Base-by-base conservation (phyloP, 163 green algal genomes). In the Smithsoniella earleae region DNA sequence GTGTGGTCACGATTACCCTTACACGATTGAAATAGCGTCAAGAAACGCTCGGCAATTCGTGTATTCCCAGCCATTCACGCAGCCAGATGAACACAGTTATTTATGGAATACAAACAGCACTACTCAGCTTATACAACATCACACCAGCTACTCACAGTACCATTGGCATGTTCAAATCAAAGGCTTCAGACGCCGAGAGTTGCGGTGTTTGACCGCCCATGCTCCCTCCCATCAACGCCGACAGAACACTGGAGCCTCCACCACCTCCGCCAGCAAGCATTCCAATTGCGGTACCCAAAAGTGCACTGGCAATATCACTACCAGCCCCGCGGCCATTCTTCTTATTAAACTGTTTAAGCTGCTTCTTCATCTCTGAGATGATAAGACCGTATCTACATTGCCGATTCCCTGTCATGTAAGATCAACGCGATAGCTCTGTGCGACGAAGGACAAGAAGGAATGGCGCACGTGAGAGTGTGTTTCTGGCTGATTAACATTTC, bases 101-200 rank as follows among this genome's bases (percentile, higher is more conserved):
- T n/a, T n/a, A n/a, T n/a, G n/a, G n/a, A n/a, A n/a, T n/a, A n/a
- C n/a, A n/a, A n/a, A n/a, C n/a, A n/a, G n/a, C n/a, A n/a, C n/a
- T n/a, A n/a, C n/a, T n/a, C n/a, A n/a, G n/a, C n/a, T n/a, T n/a
- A n/a, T n/a, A n/a, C n/a, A n/a, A n/a, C n/a, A n/a, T n/a, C n/a
- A n/a, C n/a, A n/a, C n/a, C n/a, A n/a, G n/a, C n/a, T n/a, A n/a
- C n/a, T n/a, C n/a, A 77, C n/a, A 77, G 45, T 2, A 38, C 34
- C 54, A 78, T 72, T 3, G 44, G 34, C n/a, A 38, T 77, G 30
- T 76, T 73, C n/a, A 86, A 73, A 46, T 86, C 78, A 73, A 86
- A 86, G 0, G 78, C 73, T 2, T 78, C 75, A 33, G 64, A 78
- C 33, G 75, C 72, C 2, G 63, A 79, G 28, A 84, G 73, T 52